Evolutionary conservation across 2,329 filamentous ascomycete genomes (phyloP), one percentile per base, ranked within the genome.

Genomic region (Phaeosphaeria sp.): DNA sequence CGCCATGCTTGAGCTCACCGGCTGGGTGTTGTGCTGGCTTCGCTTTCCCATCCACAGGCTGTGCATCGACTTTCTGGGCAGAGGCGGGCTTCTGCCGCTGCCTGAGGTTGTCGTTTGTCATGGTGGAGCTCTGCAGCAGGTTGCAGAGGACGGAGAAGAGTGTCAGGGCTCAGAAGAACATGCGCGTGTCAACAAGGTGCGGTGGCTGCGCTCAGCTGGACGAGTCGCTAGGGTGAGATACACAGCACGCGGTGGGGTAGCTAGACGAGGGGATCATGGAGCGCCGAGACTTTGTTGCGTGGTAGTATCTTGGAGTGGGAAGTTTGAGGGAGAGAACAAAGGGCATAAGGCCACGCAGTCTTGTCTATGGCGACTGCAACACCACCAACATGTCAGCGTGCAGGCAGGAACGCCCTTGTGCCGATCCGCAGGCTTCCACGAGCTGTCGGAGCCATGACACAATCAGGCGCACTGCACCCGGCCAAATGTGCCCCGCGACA

Each of bases 1-100:
- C 60, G 55, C 80, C 80, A 75, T 82, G 79, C 64, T 79, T 79
- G 55, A 78, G 70, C 13, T 72, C 67, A 6, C 76, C 77, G 22
- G 67, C 72, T 18, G 77, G 77, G 49, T 78, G 77, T 27, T 55
- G 47, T 41, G 33, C 67, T 58, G 52, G 27, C 50, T 58, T 55
- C 22, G 61, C 57, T 17, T 62, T 58, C 44, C 60, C 59, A 39
- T 58, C 54, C 46, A 59, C 54, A 27, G 62, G 55, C 52, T 62
- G 62, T 39, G 52, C 11, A 41, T 65, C 49, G 54, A 60, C 51
- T n/a, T 62, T 53, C 21, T 63, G 58, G 15, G 64, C 65, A 64
- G 70, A 68, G 51, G 66, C 50, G 39, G 71, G 62, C 60, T 71
- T 68, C 62, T 72, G 68, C 20, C 75, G 72, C 62, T 72, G 70